Evolutionary conservation across 148 eudicot genomes (phyloP), one percentile per base, ranked within the genome.

Genomic region (Rhododendron ovatum): DNA sequence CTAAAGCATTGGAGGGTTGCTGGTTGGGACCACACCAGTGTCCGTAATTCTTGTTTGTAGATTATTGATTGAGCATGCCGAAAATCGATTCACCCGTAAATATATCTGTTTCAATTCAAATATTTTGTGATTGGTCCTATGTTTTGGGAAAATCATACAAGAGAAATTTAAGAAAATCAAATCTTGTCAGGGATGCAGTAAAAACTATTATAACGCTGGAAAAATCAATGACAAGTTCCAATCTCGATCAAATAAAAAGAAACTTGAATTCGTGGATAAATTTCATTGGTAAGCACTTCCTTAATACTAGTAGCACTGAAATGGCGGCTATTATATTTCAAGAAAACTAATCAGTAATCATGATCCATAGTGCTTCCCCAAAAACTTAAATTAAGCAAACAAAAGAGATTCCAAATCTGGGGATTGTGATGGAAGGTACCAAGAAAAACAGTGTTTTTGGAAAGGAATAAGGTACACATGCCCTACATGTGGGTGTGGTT

Each of bases 401-500:
- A 9, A 17, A 30, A 5, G 39, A 74, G 47, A 51, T 84, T 48
- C 81, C 41, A 51, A 41, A 22, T 73, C 45, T 84, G 47, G 80
- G 81, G 80, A 67, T 9, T 48, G 53, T 73, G 69, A 50, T 51
- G 48, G 86, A 75, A 75, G 86, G 81, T 33, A 33, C 80, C 80
- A 75, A 76, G 81, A 75, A 75, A 6, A 50, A 53, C 24, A 53
- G 81, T 24, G 82, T 69, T 55, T 39, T 75, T 39, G 47, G 79
- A 75, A 39, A 75, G 79, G 79, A 75, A 75, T 35, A 86, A 87
- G 82, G 83, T 84, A 89, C 43, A 82, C 37, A 87, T 89, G 89
- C 89, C 91, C 89, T 86, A 90, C 91, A 88, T 88, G 91, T 90
- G 91, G 81, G 81, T 69, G 50, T 88, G 86, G 91, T 59, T 90